Evolutionary conservation across 768 basidiomycete species (phyloP).

Genomic region (Mrakia hoshinonis): DNA sequence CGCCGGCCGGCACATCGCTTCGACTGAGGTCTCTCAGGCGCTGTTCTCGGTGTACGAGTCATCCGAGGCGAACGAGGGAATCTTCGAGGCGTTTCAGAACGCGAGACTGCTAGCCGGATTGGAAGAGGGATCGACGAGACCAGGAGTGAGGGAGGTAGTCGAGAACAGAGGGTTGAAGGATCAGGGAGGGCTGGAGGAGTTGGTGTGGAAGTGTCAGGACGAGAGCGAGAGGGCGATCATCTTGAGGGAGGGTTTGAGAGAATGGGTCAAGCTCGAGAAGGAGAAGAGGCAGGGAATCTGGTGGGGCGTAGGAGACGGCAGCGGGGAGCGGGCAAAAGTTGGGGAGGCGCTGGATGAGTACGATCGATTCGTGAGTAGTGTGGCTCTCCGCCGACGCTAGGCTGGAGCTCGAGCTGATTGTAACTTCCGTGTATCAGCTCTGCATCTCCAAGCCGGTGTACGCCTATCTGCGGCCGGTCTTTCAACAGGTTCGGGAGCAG

Average conservation of each 20-base stretch:
- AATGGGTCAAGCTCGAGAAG: neutral
- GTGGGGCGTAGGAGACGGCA: neutral
- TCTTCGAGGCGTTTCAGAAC: slow-evolving; percentile 6
- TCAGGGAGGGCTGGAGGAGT: slow-evolving; percentile 3
- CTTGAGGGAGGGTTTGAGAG: neutral
- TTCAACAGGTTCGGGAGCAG: slow-evolving; percentile 3
- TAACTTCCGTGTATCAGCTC: neutral
- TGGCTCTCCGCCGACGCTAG: neutral
- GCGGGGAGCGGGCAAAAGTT: neutral
- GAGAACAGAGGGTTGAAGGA: slow-evolving; percentile 5
- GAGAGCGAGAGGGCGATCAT: neutral
- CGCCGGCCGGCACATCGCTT: neutral
- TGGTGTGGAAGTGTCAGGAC: slow-evolving; percentile 1
- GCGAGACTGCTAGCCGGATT: neutral
- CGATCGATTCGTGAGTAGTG: slow-evolving; percentile 5
- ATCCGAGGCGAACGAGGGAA: neutral
- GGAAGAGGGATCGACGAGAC: slow-evolving; percentile 9
- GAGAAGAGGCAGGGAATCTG: neutral
- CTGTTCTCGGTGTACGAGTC: slow-evolving; percentile 9
- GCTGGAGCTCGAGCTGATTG: too few species aligned
- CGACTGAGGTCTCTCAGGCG: neutral
- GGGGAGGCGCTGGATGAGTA: slow-evolving; percentile 1
- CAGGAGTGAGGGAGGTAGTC: neutral
- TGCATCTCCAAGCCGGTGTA: slow-evolving; percentile 13
- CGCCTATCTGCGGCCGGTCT: neutral